A percentile compares a stretch with the other conserved stretches of the same genome.
Conservation (phyloP, 1,284 basidiomycete genomes). For the Crepidotus sp. region DNA sequence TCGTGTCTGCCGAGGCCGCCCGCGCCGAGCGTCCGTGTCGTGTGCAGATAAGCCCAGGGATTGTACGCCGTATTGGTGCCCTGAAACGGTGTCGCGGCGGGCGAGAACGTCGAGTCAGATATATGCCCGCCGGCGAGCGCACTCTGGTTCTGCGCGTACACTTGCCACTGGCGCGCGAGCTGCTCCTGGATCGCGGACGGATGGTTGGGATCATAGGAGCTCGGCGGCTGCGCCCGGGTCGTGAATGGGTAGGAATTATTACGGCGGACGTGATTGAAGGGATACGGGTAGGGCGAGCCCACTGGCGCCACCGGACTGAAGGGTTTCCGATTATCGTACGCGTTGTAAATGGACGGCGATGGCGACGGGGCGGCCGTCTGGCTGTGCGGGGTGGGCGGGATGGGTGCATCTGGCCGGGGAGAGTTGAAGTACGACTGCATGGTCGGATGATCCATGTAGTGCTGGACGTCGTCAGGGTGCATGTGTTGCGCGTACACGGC, state of each 20-base stretch:
- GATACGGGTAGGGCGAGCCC: constrained; percentile 69
- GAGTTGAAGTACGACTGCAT: constrained; percentile 50
- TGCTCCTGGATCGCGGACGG: constrained; percentile 53
- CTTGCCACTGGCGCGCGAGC: constrained; percentile 62
- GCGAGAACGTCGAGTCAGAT: constrained; percentile 65
- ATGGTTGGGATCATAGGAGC: constrained; percentile 42
- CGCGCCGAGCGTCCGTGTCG: constrained; percentile 35
- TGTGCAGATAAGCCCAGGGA: constrained; percentile 59
- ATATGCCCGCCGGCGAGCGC: constrained; percentile 36
- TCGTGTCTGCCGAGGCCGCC: constrained; percentile 7
- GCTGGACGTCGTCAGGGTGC: constrained; percentile 43
- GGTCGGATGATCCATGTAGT: constrained; percentile 43
- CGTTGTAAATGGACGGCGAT: constrained; percentile 40
- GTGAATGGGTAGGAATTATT: constrained; percentile 31
- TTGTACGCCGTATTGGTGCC: constrained; percentile 38
- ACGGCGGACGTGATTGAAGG: constrained; percentile 62
- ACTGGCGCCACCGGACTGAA: constrained; percentile 44
- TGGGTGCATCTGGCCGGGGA: constrained; percentile 57
- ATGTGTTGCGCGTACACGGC: constrained; percentile 23
- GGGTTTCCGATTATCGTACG: constrained; percentile 26
- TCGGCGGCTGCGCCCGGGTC: constrained; percentile 32
- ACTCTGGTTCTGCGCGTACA: constrained; percentile 57
- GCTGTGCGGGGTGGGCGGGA: constrained; percentile 67
- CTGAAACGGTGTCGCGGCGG: constrained; percentile 61
- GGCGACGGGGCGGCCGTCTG: constrained; percentile 63